Evolutionary conservation across 2,329 filamentous ascomycete species (phyloP), one percentile per base, ranked within the genome.

Genomic region (Arthroderma sp.): DNA sequence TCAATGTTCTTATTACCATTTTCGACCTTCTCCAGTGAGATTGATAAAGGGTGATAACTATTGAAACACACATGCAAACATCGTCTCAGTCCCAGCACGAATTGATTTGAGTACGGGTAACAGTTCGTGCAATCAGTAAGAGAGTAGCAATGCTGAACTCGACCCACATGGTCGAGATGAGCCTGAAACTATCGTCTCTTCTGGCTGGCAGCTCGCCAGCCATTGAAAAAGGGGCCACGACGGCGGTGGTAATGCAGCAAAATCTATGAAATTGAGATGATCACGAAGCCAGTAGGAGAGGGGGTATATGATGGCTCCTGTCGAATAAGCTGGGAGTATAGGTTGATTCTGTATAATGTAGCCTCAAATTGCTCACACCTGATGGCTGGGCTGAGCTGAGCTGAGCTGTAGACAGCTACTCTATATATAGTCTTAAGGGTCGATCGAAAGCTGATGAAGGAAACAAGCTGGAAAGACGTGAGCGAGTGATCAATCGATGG

Each of bases 81-180:
- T 61, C 59, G 17, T 61, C 59, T 58, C 58, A 61, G 11, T 58
- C 58, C 55, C 57, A 61, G 17, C 25, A 37, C 8, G 55, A 52
- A 38, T 54, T 59, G 21, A 61, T n/a, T 23, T 38, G 19, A 15
- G 54, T 58, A 31, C 58, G 51, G 11, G 55, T 61, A 17, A 56
- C 7, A 37, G 59, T 54, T 52, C 59, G 55, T 17, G 55, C 55
- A 19, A 59, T 23, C 23, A 61, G 35, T 6, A 61, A 9, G 19
- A 49, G 41, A 28, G 58, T 19, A 31, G 59, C 59, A 54, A 61
- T n/a, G 54, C 57, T 37, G 35, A 51, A 57, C 33, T 59, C 57
- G 31, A 43, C n/a, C 59, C 59, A 61, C 35, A 54, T 55, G 31
- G 59, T 19, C 19, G 28, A 33, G 4, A 53, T n/a, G 28, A 53